phyloP scores from a whole-genome alignment of 495 filamentous ascomycete species.

The Tuber aestivum region DNA sequence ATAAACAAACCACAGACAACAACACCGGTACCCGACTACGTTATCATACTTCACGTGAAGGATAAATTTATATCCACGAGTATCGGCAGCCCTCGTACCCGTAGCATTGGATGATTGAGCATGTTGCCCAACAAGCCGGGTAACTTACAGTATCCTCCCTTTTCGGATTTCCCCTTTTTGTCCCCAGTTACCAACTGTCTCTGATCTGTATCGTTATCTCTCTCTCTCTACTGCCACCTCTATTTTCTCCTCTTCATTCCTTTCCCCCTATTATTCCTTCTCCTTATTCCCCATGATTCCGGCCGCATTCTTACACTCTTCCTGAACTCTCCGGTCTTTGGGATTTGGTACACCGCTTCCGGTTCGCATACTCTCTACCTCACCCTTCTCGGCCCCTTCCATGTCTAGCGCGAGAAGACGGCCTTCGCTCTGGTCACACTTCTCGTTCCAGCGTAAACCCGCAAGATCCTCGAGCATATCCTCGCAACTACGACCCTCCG shows the following conservation, averaged over 20 bases:
- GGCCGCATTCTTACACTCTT: background rate
- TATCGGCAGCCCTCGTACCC: too few species aligned
- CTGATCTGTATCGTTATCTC: constrained; percentile 1
- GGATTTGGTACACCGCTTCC: background rate
- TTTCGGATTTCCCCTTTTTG: background rate
- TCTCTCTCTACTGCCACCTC: background rate
- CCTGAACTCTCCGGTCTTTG: background rate
- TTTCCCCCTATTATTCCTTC: background rate
- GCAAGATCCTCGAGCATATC: constrained; percentile 41
- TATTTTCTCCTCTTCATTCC: background rate
- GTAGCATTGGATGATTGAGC: background rate
- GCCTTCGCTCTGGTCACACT: constrained; percentile 40
- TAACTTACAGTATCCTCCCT: background rate
- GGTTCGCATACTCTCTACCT: background rate
- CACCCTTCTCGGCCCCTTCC: constrained; percentile 17
- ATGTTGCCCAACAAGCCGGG: background rate
- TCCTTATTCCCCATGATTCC: background rate
- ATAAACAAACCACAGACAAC: background rate
- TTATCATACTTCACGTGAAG: too few species aligned
- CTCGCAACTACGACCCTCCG: constrained; percentile 37
- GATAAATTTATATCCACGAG: too few species aligned
- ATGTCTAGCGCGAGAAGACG: constrained; percentile 43
- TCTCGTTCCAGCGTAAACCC: constrained; percentile 38
- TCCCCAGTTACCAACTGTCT: background rate
- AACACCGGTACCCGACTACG: too few species aligned